Percentiles rank a stretch among this genome's conserved stretches.
These are phyloP conservation scores for Saccharomyces paradoxus DNA, from an alignment of 805 yeast genomes.

Conservation along the genomic window DNA sequence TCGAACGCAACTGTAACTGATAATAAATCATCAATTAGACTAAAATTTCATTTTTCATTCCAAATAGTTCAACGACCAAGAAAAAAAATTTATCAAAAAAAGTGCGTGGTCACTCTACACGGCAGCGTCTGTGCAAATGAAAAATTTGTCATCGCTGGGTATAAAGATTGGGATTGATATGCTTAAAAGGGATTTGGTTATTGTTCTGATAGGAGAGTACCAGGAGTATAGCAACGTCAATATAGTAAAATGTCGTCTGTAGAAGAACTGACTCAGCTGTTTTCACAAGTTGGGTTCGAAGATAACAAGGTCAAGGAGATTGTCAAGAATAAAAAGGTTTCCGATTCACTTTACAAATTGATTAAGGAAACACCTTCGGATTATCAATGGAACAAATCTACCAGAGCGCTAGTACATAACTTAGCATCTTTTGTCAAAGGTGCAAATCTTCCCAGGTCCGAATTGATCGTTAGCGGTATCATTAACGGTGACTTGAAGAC, in stretches of 20 bases:
- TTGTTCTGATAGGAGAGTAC: too few species aligned
- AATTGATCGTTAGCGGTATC: constrained; percentile 52
- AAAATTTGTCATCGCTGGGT: background rate
- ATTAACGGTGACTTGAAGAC: constrained; percentile 56
- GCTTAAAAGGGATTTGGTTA: background rate
- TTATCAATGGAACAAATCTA: constrained; percentile 45
- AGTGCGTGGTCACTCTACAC: background rate
- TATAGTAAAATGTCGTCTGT: constrained; percentile 21
- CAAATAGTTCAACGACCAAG: background rate
- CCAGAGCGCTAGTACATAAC: constrained; percentile 60
- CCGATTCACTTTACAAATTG: constrained; percentile 56
- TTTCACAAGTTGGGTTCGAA: constrained; percentile 50
- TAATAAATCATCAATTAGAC: background rate
- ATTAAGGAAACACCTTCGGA: constrained; percentile 35
- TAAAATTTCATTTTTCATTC: background rate
- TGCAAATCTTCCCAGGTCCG: constrained; percentile 39
- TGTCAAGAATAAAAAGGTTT: constrained; percentile 76
- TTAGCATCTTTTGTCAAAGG: constrained; percentile 68
- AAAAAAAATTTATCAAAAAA: background rate
- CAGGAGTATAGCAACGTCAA: background rate
- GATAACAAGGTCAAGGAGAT: constrained; percentile 74
- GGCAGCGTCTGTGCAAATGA: background rate
- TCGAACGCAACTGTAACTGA: background rate
- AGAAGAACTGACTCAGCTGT: constrained; percentile 31
- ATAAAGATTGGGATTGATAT: background rate